These are phyloP conservation scores for Candolleomyces aberdarensis DNA, from an alignment of 768 basidiomycete species.

Conservation along the genomic window DNA sequence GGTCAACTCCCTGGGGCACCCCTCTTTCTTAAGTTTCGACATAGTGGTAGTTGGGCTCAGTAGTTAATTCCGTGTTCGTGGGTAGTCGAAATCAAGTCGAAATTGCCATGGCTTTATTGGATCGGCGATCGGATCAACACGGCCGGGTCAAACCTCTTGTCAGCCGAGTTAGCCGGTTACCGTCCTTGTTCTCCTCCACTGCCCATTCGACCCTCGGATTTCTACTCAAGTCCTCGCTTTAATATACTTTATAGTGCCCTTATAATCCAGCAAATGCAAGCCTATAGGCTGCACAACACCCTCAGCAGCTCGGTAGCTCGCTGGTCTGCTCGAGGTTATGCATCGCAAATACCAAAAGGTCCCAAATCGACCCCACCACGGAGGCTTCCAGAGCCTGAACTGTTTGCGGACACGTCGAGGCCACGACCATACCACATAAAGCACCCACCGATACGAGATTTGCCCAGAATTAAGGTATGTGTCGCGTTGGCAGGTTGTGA, in stretches of 20 bases:
- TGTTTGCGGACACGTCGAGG: conserved; percentile 25
- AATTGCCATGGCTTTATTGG: too few relatives aligned
- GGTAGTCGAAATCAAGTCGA: not conserved
- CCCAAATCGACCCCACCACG: conserved; percentile 15
- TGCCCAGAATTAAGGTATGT: conserved; percentile 9
- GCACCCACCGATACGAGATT: conserved; percentile 24
- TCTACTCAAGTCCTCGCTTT: not conserved
- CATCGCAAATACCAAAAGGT: conserved; percentile 11
- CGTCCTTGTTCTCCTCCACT: not conserved
- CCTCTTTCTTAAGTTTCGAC: not conserved
- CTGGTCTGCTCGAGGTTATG: conserved; percentile 4
- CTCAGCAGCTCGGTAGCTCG: not conserved
- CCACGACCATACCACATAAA: conserved; percentile 37
- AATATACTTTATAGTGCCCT: not conserved
- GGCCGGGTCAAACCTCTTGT: too few relatives aligned
- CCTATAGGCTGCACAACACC: not conserved
- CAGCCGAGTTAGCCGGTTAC: too few relatives aligned
- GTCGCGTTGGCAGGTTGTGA: not conserved
- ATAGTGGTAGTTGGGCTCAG: not conserved
- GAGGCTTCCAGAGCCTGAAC: conserved; percentile 22
- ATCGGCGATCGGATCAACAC: too few relatives aligned
- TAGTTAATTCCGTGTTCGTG: not conserved
- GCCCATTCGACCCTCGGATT: not conserved
- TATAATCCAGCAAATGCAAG: not conserved
- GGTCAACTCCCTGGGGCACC: not conserved